Evolutionary conservation across 306 rosid genomes (phyloP).

Genomic region (Vachellia collinsii): DNA sequence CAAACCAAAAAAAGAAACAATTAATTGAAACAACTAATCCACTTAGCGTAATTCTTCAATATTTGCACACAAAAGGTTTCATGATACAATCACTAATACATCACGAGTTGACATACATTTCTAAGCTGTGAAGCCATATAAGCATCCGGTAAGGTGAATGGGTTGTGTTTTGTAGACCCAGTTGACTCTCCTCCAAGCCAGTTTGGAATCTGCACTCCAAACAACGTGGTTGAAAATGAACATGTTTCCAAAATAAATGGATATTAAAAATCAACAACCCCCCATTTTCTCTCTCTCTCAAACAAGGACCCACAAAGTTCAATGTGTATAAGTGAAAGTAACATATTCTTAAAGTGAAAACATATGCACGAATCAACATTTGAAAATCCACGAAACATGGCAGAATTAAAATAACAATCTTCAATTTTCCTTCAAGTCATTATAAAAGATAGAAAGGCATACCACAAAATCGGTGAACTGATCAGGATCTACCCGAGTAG

Average conservation of each 20-base stretch:
- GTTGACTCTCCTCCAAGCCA: slow-evolving; percentile 72
- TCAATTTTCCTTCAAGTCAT: slow-evolving; percentile 17
- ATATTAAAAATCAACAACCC: not conserved
- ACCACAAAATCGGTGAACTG: slow-evolving; percentile 93
- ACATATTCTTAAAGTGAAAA: slow-evolving; percentile 4
- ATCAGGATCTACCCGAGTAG: slow-evolving; percentile 70
- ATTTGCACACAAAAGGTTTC: slow-evolving; percentile 26
- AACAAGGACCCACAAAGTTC: not conserved
- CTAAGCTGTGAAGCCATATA: slow-evolving; percentile 73
- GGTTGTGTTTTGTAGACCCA: slow-evolving; percentile 80
- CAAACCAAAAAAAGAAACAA: slow-evolving; percentile 21
- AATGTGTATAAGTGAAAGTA: not conserved
- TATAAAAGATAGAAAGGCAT: slow-evolving; percentile 25
- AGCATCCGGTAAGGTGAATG: slow-evolving; percentile 80
- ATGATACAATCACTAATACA: slow-evolving; percentile 30
- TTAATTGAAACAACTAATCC: slow-evolving; percentile 30
- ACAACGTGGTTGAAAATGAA: slow-evolving; percentile 24
- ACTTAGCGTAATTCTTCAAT: slow-evolving; percentile 1
- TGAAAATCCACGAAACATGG: slow-evolving; percentile 18
- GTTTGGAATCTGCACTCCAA: slow-evolving; percentile 75
- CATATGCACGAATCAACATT: not conserved
- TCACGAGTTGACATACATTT: slow-evolving; percentile 63
- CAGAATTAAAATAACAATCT: not conserved
- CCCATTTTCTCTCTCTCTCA: not conserved
- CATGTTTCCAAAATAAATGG: not conserved